Conservation (phyloP, 2,329 filamentous ascomycete species). For the Chalaropsis ovoidea region DNA sequence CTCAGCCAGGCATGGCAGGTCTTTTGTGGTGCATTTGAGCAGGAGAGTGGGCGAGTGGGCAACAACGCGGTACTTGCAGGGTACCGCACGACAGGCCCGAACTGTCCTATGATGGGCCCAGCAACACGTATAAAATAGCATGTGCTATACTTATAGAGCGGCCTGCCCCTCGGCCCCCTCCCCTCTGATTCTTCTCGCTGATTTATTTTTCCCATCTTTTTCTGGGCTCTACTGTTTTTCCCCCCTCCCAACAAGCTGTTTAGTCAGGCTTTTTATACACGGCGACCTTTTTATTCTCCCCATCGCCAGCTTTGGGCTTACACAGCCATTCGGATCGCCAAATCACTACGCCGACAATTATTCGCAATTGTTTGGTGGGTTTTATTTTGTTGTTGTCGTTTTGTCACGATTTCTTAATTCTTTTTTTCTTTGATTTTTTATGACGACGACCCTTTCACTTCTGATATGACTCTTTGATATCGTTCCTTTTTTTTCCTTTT, state of each 20-base stretch:
- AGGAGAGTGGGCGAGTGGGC: constrained; percentile 1
- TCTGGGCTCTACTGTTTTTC: constrained; percentile 10
- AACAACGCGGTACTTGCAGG: constrained; percentile 20
- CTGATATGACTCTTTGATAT: constrained; percentile 12
- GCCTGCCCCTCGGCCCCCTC: constrained; percentile 35
- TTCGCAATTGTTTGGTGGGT: neutral
- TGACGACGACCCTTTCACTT: neutral
- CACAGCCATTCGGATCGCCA: neutral
- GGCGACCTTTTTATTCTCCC: constrained; percentile 16
- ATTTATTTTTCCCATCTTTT: constrained; percentile 23
- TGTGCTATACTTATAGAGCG: constrained; percentile 37
- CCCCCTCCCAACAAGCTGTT: constrained; percentile 12
- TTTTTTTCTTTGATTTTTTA: constrained; percentile 8
- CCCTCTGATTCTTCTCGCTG: constrained; percentile 25
- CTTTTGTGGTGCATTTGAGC: constrained; percentile 9
- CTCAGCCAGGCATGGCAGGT: neutral
- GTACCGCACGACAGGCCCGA: constrained; percentile 19
- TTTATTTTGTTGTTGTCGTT: neutral
- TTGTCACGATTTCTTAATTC: constrained; percentile 13
- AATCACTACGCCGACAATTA: neutral
- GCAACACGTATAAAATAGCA: constrained; percentile 40
- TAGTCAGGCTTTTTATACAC: constrained; percentile 13
- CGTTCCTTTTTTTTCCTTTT: constrained; percentile 9
- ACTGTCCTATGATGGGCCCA: constrained; percentile 12
- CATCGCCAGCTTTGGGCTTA: neutral